Conservation (phyloP, 805 yeast species). For the Candida qinlingensis region DNA sequence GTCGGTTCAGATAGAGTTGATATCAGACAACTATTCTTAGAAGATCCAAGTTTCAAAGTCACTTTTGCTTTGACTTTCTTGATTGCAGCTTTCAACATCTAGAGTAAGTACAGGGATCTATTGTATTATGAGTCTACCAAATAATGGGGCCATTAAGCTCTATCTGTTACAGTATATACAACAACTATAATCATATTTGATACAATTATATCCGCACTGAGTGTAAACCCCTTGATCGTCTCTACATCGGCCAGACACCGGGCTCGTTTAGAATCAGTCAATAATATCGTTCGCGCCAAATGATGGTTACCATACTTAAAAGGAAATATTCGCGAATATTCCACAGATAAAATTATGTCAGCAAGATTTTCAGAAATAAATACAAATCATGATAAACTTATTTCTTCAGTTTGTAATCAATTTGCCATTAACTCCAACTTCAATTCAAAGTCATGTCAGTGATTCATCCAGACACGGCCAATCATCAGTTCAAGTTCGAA, state of each 20-base stretch:
- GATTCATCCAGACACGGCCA: slow-evolving; percentile 34
- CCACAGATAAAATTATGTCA: background rate
- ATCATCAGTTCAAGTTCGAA: slow-evolving; percentile 63
- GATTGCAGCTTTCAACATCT: slow-evolving; percentile 52
- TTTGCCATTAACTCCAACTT: background rate
- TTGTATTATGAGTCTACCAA: too few relatives aligned
- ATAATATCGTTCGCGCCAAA: too few relatives aligned
- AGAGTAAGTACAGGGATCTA: background rate
- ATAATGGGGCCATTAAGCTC: too few relatives aligned
- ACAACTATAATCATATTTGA: too few relatives aligned
- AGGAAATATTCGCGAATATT: slow-evolving; percentile 6
- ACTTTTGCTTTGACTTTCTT: slow-evolving; percentile 50
- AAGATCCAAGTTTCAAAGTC: slow-evolving; percentile 55
- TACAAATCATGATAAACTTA: background rate
- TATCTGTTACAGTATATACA: too few relatives aligned
- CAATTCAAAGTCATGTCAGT: slow-evolving; percentile 26
- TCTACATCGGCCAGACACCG: too few relatives aligned
- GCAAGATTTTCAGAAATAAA: too few relatives aligned
- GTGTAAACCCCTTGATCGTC: too few relatives aligned
- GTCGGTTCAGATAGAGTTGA: slow-evolving; percentile 38
- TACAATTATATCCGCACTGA: too few relatives aligned
- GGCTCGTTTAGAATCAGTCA: too few relatives aligned
- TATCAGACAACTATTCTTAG: slow-evolving; percentile 45
- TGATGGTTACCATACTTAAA: background rate
- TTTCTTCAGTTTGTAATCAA: background rate